Evolutionary conservation across 768 basidiomycete species (phyloP), one percentile per base, ranked within the genome.

Genomic region (Agrocybe praecox): DNA sequence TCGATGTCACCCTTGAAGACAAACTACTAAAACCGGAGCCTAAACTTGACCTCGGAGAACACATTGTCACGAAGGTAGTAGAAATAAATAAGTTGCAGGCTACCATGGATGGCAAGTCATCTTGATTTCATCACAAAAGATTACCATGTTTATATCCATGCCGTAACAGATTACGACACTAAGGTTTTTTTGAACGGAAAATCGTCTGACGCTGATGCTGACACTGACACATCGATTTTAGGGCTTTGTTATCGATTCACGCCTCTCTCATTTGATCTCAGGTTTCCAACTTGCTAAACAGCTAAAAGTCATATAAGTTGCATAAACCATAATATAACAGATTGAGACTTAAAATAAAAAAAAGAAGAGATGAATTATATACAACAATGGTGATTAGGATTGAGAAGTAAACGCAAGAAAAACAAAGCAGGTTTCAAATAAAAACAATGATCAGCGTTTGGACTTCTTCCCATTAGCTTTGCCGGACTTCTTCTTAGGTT

Each of bases 31-130:
- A 77, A 15, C 94, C 94, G 0, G 73, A 80, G 11, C 86, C 91
- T 53, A 84, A 90, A 54, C 86, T 95, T 1, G 94, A 96, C 17
- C 75, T 79, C n/a, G 95, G 94, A 10, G 95, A 98, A 71, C 85
- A 87, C 59, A 94, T 98, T 61, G 79, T 87, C 42, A 85, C 81
- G 43, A 81, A 83, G 48, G 81, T 92, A 18, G 83, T 96, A 9
- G 87, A 87, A 44, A 64, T 97, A 17, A 67, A 77, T 15, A 84
- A 87, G 60, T 74, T 97, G 18, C 75, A 83, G 46, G 72, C 74
- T 0, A 82, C 81, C 44, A 74, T 98, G 45, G 78, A 86, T 75
- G 87, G 94, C 92, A 62, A 46, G 78, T 67, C 26, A n/a, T 32
- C 45, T 15, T n/a, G 15, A 12, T 11, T 52, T 18, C n/a, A 21